Evolutionary conservation across 2,329 filamentous ascomycete species (phyloP).

Genomic region (Botrytis elliptica): DNA sequence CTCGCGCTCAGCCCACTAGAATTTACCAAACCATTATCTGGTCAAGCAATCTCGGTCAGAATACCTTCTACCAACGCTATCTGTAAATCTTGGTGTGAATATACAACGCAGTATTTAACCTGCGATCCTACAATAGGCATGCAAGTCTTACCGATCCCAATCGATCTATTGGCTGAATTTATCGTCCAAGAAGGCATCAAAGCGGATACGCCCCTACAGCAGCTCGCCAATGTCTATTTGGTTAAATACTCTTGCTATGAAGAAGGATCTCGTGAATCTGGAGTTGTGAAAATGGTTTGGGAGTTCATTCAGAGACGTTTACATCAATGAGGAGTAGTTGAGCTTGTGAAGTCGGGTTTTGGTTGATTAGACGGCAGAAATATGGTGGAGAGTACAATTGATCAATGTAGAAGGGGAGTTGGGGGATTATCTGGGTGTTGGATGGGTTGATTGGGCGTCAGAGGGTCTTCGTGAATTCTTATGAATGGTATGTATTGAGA

Average conservation of each 20-base stretch:
- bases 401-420: not conserved
- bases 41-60: not conserved
- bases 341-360: not conserved
- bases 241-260: not conserved
- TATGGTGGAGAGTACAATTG: not conserved
- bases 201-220: not conserved
- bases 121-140: not conserved
- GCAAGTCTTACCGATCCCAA: not conserved
- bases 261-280: not conserved
- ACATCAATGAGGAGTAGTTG: not conserved
- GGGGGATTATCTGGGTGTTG: not conserved
- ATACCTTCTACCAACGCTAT: not conserved
- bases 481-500: not conserved
- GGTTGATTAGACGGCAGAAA: not conserved
- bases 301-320: fast-evolving
- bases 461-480: not conserved
- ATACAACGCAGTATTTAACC: not conserved
- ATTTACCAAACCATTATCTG: not conserved
- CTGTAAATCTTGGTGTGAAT: not conserved
- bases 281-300: not conserved
- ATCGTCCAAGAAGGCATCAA: not conserved
- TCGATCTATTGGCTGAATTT: not conserved
- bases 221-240: no score
- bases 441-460: not conserved
- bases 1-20: no score